These are phyloP conservation scores for Herpotrichia juniperi DNA, from an alignment of 2,329 filamentous ascomycete species.

Conservation along the genomic window DNA sequence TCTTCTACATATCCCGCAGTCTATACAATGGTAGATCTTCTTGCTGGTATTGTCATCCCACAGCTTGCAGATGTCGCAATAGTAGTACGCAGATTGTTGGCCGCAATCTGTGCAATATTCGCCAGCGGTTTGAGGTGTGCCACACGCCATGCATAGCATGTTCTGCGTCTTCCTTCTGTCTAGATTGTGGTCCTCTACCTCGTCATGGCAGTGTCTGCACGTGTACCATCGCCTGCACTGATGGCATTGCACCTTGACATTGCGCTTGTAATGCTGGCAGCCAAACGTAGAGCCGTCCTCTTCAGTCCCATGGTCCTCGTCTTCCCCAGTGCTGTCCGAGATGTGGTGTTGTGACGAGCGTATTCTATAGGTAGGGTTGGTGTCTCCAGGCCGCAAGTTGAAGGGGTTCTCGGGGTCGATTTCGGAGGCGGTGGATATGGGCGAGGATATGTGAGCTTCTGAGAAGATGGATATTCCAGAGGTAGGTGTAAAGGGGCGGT, in stretches of 20 bases:
- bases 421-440: constrained; percentile 40
- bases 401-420: constrained; percentile 41
- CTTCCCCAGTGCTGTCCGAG: constrained; percentile 50
- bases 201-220: constrained; percentile 93
- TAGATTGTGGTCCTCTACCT: constrained; percentile 76
- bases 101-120: constrained; percentile 81
- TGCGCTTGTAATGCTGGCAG: constrained; percentile 91
- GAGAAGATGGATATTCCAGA: constrained; percentile 43
- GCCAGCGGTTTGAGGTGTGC: constrained; percentile 79
- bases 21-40: constrained; percentile 93
- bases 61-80: constrained; percentile 91
- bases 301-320: constrained; percentile 57
- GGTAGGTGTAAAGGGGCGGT: constrained; percentile 46
- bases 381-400: constrained; percentile 41
- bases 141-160: constrained; percentile 98
- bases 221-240: constrained; percentile 92
- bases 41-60: constrained; percentile 95
- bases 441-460: constrained; percentile 40
- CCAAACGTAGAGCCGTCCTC: constrained; percentile 64
- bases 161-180: constrained; percentile 84
- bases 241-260: constrained; percentile 93
- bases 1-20: constrained; percentile 93
- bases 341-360: constrained; percentile 16
- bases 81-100: constrained; percentile 82
- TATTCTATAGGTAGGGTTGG: constrained; percentile 36